Evolutionary conservation across 202 grass and related monocot genomes (phyloP), one percentile per base, ranked within the genome.

Genomic region (Eragrostis tef): DNA sequence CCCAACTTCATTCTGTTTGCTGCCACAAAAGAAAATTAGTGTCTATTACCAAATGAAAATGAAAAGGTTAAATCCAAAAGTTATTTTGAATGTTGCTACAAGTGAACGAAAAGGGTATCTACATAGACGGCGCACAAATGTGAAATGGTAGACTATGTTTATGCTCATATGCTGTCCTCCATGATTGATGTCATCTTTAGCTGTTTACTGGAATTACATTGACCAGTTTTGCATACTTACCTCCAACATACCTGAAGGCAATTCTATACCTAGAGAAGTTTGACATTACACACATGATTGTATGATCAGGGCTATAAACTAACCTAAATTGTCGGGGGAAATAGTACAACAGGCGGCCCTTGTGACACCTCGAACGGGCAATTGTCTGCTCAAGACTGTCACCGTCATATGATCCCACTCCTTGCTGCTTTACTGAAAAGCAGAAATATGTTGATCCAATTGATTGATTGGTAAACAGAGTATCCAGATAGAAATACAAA

Each of bases 331-430:
- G 71, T 76, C 76, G 83, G 1, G 94, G 95, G 34, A 93, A 98
- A 70, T 98, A 98, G 61, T 94, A 94, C 58, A 98, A 19, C 25
- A 98, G 82, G 43, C 95, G 95, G 7, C 95, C 95, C 93, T 98
- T 98, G 70, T 98, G 95, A 86, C 92, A 98, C 77, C 92, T 94
- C 17, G 95, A 98, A 62, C 6, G 42, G 20, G 67, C 85, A 70
- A 98, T 84, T 71, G 90, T 91, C 46, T 98, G 66, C 77, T 98
- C 86, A 74, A 98, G 90, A 71, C 77, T 90, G 79, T 82, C 86
- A 77, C 64, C 71, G 27, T 89, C 87, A 68, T 77, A 77, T 48
- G 41, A 11, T 84, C 29, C 75, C 52, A 83, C 75, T 79, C 80
- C 86, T 67, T 89, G 71, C 61, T 67, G 65, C 52, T 58, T 89